These are phyloP conservation scores for Paramecium bursaria DNA, from an alignment of 73 alveolate species.

Conservation along the genomic window DNA sequence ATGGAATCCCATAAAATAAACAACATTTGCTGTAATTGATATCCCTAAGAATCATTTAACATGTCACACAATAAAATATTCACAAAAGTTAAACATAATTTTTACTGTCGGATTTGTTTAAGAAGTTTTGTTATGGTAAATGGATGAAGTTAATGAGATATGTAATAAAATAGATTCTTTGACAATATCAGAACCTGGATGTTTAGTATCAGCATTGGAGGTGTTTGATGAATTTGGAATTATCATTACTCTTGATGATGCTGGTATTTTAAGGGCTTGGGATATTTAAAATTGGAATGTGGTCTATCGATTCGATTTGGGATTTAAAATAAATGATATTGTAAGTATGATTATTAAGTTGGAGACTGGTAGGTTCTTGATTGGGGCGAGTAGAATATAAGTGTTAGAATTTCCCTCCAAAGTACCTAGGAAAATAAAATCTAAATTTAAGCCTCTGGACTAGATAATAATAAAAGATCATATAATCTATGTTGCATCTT, in stretches of 20 bases:
- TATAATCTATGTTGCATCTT: conserved; percentile 18
- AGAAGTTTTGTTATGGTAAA: conserved; percentile 23
- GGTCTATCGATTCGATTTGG: conserved; percentile 3
- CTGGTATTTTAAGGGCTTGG: conserved; percentile 39
- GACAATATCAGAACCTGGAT: neutral
- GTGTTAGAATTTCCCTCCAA: conserved; percentile 15
- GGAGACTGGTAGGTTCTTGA: conserved; percentile 3
- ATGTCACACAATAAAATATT: conserved; percentile 19
- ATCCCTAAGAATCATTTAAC: conserved; percentile 13
- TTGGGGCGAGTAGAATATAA: neutral
- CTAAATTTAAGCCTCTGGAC: conserved; percentile 12
- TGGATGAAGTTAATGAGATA: conserved; percentile 45
- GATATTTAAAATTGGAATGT: conserved; percentile 42
- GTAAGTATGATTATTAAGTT: conserved; percentile 1
- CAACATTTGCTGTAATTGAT: conserved; percentile 5
- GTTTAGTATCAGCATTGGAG: conserved; percentile 17
- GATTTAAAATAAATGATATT: neutral
- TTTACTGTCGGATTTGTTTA: conserved; percentile 33
- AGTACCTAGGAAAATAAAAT: conserved; percentile 9
- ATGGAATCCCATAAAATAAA: conserved; percentile 47
- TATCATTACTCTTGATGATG: conserved; percentile 6
- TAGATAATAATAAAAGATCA: neutral
- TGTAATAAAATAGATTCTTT: conserved; percentile 13
- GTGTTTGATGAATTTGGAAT: conserved; percentile 40
- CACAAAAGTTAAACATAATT: conserved; percentile 6